Conservation (phyloP, 768 basidiomycete species). For the Leccinum broughii region DNA sequence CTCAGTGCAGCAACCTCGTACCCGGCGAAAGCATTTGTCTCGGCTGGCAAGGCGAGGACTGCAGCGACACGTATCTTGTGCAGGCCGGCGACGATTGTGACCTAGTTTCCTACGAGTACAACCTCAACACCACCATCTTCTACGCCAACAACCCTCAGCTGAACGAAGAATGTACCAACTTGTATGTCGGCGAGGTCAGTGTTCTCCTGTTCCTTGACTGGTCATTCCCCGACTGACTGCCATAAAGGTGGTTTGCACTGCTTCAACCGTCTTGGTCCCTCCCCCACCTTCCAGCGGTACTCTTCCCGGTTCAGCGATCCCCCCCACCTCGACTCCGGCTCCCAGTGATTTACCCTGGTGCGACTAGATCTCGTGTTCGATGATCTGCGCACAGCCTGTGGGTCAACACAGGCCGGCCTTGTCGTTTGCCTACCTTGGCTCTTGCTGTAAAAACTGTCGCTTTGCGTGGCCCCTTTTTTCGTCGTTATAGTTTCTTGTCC, state of each 20-base stretch:
- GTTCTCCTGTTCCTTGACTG: not conserved
- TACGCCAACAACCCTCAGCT: slow-evolving; percentile 77
- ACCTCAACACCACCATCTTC: slow-evolving; percentile 56
- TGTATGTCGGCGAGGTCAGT: slow-evolving; percentile 76
- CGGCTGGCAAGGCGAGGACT: slow-evolving; percentile 60
- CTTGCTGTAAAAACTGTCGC: not conserved
- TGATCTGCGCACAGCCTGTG: slow-evolving; percentile 10
- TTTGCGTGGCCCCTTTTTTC: slow-evolving; percentile 6
- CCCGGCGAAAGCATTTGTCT: slow-evolving; percentile 59
- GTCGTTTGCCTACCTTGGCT: slow-evolving; percentile 20
- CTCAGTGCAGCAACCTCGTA: slow-evolving; percentile 57
- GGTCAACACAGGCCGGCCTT: slow-evolving; percentile 29
- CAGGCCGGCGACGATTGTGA: slow-evolving; percentile 58
- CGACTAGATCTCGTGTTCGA: slow-evolving; percentile 36
- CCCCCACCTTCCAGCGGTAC: slow-evolving; percentile 40
- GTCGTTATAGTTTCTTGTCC: slow-evolving; percentile 5
- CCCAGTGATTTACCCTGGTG: slow-evolving; percentile 48
- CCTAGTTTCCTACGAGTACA: slow-evolving; percentile 37
- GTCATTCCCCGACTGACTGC: not conserved
- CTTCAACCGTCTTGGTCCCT: slow-evolving; percentile 43
- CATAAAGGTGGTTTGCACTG: slow-evolving; percentile 55
- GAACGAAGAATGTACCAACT: slow-evolving; percentile 53
- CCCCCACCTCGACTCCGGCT: slow-evolving; percentile 33
- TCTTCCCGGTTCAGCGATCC: slow-evolving; percentile 28
- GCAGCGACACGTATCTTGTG: slow-evolving; percentile 60